These are phyloP conservation scores for Pichia scutulata DNA, from an alignment of 805 yeast genomes.

Conservation along the genomic window DNA sequence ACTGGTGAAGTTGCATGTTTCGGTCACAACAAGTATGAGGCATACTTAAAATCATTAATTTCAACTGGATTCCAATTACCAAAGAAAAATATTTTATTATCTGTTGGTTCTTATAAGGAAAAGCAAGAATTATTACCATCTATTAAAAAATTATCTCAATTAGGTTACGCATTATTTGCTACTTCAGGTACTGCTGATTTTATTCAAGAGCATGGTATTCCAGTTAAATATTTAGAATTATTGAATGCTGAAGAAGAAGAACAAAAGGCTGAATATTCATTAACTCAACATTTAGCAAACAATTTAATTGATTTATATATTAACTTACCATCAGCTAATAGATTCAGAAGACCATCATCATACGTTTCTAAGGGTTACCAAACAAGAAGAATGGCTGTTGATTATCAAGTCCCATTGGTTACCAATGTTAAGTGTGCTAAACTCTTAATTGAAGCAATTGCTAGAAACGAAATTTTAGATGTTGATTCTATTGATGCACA, in stretches of 20 bases:
- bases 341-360: constrained; percentile 98
- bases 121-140: constrained; percentile 89
- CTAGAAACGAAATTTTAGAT: constrained; percentile 60
- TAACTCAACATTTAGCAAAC: constrained; percentile 93
- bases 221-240: constrained; percentile 92
- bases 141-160: constrained; percentile 66
- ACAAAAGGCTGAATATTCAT: constrained; percentile 87
- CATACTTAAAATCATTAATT: constrained; percentile 86
- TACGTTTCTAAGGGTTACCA: constrained; percentile 96
- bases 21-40: constrained; percentile 95
- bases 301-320: constrained; percentile 93
- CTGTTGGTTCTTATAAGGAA: constrained; percentile 96
- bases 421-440: constrained; percentile 98
- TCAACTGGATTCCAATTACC: constrained; percentile 96
- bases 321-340: constrained; percentile 92
- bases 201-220: constrained; percentile 87
- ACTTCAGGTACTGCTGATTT: constrained; percentile 99
- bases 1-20: constrained; percentile 98
- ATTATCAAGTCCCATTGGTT: constrained; percentile 93
- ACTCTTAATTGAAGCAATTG: constrained; percentile 86
- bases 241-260: constrained; percentile 59
- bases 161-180: constrained; percentile 89
- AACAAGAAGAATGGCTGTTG: constrained; percentile 99
- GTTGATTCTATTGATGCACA: constrained; percentile 79
- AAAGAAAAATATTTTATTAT: constrained; percentile 85